phyloP scores from a whole-genome alignment of 2,329 filamentous ascomycete genomes.

The Daldinia sp. region DNA sequence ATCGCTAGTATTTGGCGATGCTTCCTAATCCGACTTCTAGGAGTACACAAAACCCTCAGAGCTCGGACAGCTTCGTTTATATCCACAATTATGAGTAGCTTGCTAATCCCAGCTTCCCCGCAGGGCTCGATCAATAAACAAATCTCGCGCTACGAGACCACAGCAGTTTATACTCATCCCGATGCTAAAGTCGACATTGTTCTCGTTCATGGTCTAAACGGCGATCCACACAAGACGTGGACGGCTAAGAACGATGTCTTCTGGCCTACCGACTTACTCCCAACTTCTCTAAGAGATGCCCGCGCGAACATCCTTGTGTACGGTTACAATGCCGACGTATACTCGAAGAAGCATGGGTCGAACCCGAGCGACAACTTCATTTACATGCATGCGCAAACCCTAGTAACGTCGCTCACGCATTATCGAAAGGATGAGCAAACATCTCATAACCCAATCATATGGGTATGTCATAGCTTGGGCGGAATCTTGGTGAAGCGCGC shows the following conservation, averaged over 20 bases:
- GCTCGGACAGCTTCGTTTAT: constrained; percentile 7
- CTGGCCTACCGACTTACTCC: constrained; percentile 75
- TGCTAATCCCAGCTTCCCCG: constrained; percentile 30
- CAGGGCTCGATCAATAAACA: constrained; percentile 60
- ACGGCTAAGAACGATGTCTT: constrained; percentile 64
- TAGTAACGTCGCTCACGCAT: constrained; percentile 68
- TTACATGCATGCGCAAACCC: constrained; percentile 74
- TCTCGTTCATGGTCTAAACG: constrained; percentile 76
- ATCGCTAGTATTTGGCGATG: constrained; percentile 5
- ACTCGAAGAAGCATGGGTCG: constrained; percentile 57
- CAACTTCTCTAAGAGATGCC: constrained; percentile 62
- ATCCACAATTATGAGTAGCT: constrained; percentile 21
- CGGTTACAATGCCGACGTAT: constrained; percentile 76
- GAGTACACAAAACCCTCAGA: constrained; percentile 6
- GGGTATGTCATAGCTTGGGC: constrained; percentile 77
- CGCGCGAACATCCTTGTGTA: constrained; percentile 74
- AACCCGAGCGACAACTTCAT: constrained; percentile 72
- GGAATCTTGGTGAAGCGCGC: constrained; percentile 77
- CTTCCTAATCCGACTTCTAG: constrained; percentile 11
- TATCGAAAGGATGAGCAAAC: constrained; percentile 68
- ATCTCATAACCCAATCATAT: constrained; percentile 73
- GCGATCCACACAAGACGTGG: constrained; percentile 71
- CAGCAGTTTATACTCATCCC: constrained; percentile 66
- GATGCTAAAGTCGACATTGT: constrained; percentile 70
- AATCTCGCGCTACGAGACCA: constrained; percentile 65